Percentiles rank a stretch among this genome's conserved stretches.
These are phyloP conservation scores for Alternaria sp. DNA, from an alignment of 2,329 filamentous ascomycete species.

Conservation along the genomic window DNA sequence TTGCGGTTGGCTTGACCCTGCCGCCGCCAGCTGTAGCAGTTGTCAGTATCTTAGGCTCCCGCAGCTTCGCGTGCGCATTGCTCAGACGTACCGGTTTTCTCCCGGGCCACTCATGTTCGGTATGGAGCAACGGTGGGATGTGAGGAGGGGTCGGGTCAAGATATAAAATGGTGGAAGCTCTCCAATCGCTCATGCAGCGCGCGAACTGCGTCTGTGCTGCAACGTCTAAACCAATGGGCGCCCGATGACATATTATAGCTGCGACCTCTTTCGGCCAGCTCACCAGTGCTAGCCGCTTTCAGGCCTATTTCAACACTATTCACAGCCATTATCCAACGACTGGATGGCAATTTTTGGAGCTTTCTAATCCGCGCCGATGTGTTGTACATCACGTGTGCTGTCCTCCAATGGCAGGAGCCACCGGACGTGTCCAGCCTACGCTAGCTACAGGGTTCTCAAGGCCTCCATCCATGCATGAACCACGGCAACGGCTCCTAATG, in stretches of 20 bases:
- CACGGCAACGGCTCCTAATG: slow-evolving; percentile 3
- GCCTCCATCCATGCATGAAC: not conserved
- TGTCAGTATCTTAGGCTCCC: slow-evolving; percentile 18
- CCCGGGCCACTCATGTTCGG: slow-evolving; percentile 47
- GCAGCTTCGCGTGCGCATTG: not conserved
- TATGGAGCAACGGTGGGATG: slow-evolving; percentile 32
- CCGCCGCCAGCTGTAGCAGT: slow-evolving; percentile 42
- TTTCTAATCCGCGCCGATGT: slow-evolving; percentile 19
- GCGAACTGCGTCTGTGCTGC: slow-evolving; percentile 30
- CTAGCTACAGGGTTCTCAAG: slow-evolving; percentile 12
- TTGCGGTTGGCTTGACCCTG: slow-evolving; percentile 41
- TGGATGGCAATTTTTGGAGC: slow-evolving; percentile 19
- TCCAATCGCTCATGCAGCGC: slow-evolving; percentile 27
- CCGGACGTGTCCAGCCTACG: slow-evolving; percentile 1
- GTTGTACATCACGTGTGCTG: slow-evolving; percentile 18
- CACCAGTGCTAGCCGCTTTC: slow-evolving; percentile 24
- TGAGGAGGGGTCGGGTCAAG: slow-evolving; percentile 34
- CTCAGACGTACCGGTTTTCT: slow-evolving; percentile 43
- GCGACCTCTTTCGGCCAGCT: slow-evolving; percentile 22
- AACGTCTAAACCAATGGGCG: slow-evolving; percentile 24
- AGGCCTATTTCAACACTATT: slow-evolving; percentile 13
- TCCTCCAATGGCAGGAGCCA: slow-evolving; percentile 12
- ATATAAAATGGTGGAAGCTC: slow-evolving; percentile 38
- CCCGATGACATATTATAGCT: slow-evolving; percentile 12
- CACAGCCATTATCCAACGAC: slow-evolving; percentile 15